Evolutionary conservation across 495 filamentous ascomycete genomes (phyloP).

Genomic region (Diplogelasinospora grovesii): DNA sequence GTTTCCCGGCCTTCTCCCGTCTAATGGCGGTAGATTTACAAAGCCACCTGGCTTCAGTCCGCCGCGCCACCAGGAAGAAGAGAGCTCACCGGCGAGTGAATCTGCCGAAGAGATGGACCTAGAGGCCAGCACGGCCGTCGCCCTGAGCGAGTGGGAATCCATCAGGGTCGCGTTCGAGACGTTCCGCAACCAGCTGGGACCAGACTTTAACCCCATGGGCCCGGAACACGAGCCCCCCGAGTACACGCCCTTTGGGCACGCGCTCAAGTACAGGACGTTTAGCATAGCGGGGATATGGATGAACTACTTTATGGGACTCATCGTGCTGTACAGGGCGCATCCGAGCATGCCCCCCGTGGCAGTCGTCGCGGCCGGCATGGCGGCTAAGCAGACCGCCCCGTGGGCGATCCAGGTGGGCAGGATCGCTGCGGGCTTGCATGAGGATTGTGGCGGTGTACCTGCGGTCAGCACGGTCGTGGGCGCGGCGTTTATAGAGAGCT

Average conservation of each 20-base stretch:
- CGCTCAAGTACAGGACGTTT: conserved; percentile 77
- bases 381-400: conserved; percentile 57
- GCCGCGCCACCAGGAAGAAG: too few relatives aligned
- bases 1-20: conserved; percentile 61
- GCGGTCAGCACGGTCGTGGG: conserved; percentile 74
- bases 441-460: conserved; percentile 48
- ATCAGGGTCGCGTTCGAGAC: conserved; percentile 64
- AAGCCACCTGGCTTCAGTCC: conserved; percentile 54
- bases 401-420: conserved; percentile 72
- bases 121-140: conserved; percentile 57
- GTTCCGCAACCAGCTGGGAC: conserved; percentile 59
- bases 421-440: conserved; percentile 73
- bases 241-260: conserved; percentile 67
- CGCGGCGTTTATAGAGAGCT: conserved; percentile 71
- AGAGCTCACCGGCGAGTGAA: conserved; percentile 28
- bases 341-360: conserved; percentile 89
- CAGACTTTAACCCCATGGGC: conserved; percentile 71
- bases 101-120: conserved; percentile 38
- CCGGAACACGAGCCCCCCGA: conserved; percentile 58
- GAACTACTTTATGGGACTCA: conserved; percentile 73
- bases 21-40: conserved; percentile 38
- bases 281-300: conserved; percentile 80
- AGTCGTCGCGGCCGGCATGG: conserved; percentile 72
- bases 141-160: conserved; percentile 70
- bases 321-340: conserved; percentile 70